Conservation (phyloP, 129 eudicot species). For the Escallonia herrerae region DNA sequence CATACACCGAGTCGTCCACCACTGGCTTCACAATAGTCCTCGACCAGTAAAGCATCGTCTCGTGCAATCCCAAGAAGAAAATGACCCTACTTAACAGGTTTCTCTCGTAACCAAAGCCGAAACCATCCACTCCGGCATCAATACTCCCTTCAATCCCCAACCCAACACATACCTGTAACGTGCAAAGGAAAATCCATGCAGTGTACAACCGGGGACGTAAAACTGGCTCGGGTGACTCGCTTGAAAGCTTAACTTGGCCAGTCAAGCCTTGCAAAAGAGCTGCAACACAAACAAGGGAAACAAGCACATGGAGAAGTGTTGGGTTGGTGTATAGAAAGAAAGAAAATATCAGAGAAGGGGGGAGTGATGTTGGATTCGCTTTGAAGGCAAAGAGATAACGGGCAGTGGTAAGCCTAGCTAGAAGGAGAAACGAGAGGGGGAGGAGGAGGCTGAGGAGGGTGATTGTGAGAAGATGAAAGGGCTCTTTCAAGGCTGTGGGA, state of each 20-base stretch:
- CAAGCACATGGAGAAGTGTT: constrained; percentile 47
- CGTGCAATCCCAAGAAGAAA: constrained; percentile 75
- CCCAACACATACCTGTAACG: constrained; percentile 61
- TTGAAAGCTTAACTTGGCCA: constrained; percentile 12
- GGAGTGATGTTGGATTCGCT: constrained; percentile 9
- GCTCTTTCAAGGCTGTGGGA: constrained; percentile 1
- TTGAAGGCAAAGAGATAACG: constrained; percentile 41
- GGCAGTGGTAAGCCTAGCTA: constrained; percentile 69
- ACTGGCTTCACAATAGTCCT: constrained; percentile 74
- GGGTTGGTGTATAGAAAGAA: constrained; percentile 47
- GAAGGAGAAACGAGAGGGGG: constrained; percentile 80
- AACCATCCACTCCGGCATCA: constrained; percentile 55
- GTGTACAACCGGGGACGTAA: constrained; percentile 32
- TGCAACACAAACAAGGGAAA: constrained; percentile 37
- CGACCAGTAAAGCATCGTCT: constrained; percentile 61
- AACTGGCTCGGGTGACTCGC: not conserved
- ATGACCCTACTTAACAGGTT: constrained; percentile 33
- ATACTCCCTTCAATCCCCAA: constrained; percentile 86
- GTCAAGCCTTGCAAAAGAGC: constrained; percentile 40
- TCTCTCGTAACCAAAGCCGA: constrained; percentile 43
- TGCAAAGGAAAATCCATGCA: constrained; percentile 70
- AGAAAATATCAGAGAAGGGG: constrained; percentile 24
- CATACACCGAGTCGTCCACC: constrained; percentile 78
- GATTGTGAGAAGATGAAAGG: constrained; percentile 50
- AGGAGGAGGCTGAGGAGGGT: constrained; percentile 85